These are phyloP conservation scores for Hypomyces perniciosus DNA, from an alignment of 2,329 filamentous ascomycete genomes.

Conservation along the genomic window DNA sequence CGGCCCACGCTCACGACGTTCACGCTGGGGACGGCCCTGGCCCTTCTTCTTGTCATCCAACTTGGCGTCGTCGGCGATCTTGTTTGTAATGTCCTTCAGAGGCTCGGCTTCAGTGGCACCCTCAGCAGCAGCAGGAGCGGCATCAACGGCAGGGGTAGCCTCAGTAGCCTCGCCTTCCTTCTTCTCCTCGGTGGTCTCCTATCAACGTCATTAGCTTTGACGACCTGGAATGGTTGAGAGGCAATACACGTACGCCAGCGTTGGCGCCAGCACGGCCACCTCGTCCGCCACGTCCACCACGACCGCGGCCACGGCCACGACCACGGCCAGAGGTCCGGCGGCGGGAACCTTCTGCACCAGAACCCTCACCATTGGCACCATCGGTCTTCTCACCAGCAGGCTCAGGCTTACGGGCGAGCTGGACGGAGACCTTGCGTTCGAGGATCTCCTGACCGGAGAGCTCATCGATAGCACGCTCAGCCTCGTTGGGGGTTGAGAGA, in stretches of 20 bases:
- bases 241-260: conserved; percentile 35
- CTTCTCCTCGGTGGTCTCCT: conserved; percentile 37
- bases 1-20: conserved; percentile 78
- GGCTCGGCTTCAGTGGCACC: conserved; percentile 48
- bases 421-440: conserved; percentile 97
- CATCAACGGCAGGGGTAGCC: conserved; percentile 38
- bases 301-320: conserved; percentile 64
- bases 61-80: conserved; percentile 45
- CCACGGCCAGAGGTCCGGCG: conserved; percentile 59
- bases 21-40: conserved; percentile 49
- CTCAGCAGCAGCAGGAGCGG: conserved; percentile 39
- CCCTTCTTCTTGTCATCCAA: conserved; percentile 29
- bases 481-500: conserved; percentile 88
- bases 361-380: conserved; percentile 68
- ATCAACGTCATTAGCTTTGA: background rate
- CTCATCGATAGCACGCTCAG: conserved; percentile 89
- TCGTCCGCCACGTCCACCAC: conserved; percentile 59
- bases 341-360: conserved; percentile 59
- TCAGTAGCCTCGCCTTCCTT: conserved; percentile 39
- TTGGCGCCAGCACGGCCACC: conserved; percentile 39
- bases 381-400: conserved; percentile 71
- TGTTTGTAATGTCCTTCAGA: conserved; percentile 57
- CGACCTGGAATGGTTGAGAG: background rate
- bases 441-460: conserved; percentile 97
- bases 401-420: conserved; percentile 97